These are phyloP conservation scores for Epichloe sylvatica DNA, from an alignment of 2,329 filamentous ascomycete genomes.

Conservation along the genomic window DNA sequence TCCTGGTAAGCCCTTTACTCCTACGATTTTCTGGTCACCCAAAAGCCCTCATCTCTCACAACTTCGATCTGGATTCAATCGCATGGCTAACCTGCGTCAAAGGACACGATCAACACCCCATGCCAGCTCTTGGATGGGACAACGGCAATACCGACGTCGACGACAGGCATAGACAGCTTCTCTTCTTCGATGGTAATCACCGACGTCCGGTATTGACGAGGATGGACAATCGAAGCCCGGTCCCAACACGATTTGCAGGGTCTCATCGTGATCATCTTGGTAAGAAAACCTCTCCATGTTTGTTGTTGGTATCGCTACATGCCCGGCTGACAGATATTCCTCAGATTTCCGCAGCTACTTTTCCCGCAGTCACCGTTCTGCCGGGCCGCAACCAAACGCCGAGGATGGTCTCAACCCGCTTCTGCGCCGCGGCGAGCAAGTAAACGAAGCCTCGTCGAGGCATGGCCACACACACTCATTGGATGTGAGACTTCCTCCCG, in stretches of 20 bases:
- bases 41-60: background rate
- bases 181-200: conserved; percentile 37
- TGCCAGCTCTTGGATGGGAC: conserved; percentile 44
- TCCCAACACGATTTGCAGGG: conserved; percentile 41
- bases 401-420: conserved; percentile 84
- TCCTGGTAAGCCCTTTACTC: conserved; percentile 31
- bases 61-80: background rate
- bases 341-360: conserved; percentile 35
- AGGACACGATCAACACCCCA: conserved; percentile 18
- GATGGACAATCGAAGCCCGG: conserved; percentile 39
- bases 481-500: conserved; percentile 35
- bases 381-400: conserved; percentile 38
- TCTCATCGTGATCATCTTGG: conserved; percentile 40
- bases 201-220: conserved; percentile 20
- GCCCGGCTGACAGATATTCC: background rate
- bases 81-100: background rate
- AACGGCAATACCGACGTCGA: conserved; percentile 38
- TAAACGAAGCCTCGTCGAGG: conserved; percentile 34
- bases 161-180: conserved; percentile 31
- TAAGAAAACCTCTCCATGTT: conserved; percentile 15
- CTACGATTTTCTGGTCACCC: background rate
- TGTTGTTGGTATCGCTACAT: background rate
- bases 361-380: conserved; percentile 39
- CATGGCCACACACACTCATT: conserved; percentile 37
- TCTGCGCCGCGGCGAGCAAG: conserved; percentile 47